Evolutionary conservation across 2,329 filamentous ascomycete genomes (phyloP), one percentile per base, ranked within the genome.

Genomic region (Didymella glomerata): DNA sequence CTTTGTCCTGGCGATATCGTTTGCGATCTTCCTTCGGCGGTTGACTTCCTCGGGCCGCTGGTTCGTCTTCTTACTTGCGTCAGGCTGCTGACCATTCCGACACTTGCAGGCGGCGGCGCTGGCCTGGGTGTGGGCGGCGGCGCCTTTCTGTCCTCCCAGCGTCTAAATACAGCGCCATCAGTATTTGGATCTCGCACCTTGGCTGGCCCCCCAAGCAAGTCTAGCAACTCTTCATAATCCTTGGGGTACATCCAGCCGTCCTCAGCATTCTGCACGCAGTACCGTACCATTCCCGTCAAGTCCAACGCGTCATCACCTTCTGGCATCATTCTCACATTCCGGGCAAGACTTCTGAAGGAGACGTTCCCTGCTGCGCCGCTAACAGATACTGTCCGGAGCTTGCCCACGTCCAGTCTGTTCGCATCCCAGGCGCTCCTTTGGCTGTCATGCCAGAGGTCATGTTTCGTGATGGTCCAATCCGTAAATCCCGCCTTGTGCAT

Each of bases 281-380:
- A 63, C n/a, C 48, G n/a, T 4, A 74, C 62, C 57, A 67, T 66
- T 16, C 68, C 61, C 1, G 70, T 72, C 25, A 71, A 52, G 47
- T 72, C 67, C n/a, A 69, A 48, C 4, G 68, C 67, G 49, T 70
- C 68, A 14, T 57, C 16, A 3, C 62, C 67, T 16, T 61, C 46
- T 9, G 67, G 67, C 30, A 66, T 56, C 11, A 32, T 22, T 30
- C 65, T 62, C 10, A 71, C 60, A 8, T 48, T 58, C 4, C 44
- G 13, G 14, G 61, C 66, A 25, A 73, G 63, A n/a, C 57, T 49
- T 24, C 53, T 62, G 59, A 73, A 71, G 9, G 58, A 55, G 3
- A 70, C 52, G 0, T 5, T 48, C 24, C 28, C 42, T 22, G 27
- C 44, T 42, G 36, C 16, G 9, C 18, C 28, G 8, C 27, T 28